Conservation (phyloP, 2,329 filamentous ascomycete species). For the Corinectria fuckeliana region DNA sequence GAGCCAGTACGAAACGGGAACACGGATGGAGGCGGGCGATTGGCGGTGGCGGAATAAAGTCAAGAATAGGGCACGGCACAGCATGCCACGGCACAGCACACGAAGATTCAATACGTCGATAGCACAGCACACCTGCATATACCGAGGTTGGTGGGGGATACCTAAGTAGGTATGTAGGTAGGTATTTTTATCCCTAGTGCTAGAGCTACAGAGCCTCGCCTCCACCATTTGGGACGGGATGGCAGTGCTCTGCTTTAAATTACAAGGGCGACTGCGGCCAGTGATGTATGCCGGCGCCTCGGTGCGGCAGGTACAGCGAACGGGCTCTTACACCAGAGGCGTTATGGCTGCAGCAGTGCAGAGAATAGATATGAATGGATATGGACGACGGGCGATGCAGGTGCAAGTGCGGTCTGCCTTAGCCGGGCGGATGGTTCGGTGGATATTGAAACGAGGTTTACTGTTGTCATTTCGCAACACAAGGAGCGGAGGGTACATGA, state of each 20-base stretch:
- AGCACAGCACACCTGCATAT: constrained; percentile 24
- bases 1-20: constrained; percentile 4
- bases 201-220: constrained; percentile 28
- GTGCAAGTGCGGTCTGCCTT: constrained; percentile 6
- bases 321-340: background rate
- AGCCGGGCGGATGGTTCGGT: constrained; percentile 4
- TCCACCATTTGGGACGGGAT: constrained; percentile 26
- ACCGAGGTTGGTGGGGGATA: constrained; percentile 17
- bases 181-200: constrained; percentile 36
- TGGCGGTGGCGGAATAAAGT: background rate
- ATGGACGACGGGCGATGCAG: constrained; percentile 2
- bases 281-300: background rate
- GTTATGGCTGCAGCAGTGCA: background rate
- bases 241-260: constrained; percentile 18
- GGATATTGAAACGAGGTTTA: background rate
- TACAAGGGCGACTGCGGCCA: background rate
- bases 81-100: constrained; percentile 19
- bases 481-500: background rate
- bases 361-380: background rate
- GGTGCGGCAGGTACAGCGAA: constrained; percentile 8
- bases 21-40: background rate
- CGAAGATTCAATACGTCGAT: no score
- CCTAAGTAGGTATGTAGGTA: no score
- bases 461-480: constrained; percentile 3
- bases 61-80: background rate